Conservation (phyloP, 345 rosid genomes). For the Toxicodendron radicans region DNA sequence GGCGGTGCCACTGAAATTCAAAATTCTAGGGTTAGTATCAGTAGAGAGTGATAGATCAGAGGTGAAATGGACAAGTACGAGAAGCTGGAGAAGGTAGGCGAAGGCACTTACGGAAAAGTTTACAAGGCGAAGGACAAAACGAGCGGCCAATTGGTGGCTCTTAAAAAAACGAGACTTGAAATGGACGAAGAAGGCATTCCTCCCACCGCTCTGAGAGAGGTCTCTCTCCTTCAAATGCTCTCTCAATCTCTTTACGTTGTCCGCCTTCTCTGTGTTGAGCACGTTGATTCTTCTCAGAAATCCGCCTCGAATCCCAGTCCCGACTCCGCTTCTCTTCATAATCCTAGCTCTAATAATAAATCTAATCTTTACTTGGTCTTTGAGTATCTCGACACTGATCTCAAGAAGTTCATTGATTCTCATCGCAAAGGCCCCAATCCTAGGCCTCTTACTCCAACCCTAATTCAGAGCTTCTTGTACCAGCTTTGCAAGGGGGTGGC, state of each 20-base stretch:
- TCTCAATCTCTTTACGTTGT: slow-evolving; percentile 88
- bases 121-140: slow-evolving; percentile 87
- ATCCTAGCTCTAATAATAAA: slow-evolving; percentile 29
- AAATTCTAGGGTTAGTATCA: neutral
- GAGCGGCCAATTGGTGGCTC: slow-evolving; percentile 81
- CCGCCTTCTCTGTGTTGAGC: slow-evolving; percentile 88
- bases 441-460: slow-evolving; percentile 49
- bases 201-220: slow-evolving; percentile 94
- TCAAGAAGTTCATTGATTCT: slow-evolving; percentile 83
- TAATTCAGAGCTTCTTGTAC: slow-evolving; percentile 71
- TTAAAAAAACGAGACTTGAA: slow-evolving; percentile 87
- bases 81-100: slow-evolving; percentile 96
- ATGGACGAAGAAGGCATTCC: slow-evolving; percentile 99
- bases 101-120: slow-evolving; percentile 94
- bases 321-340: slow-evolving; percentile 17
- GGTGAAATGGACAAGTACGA: slow-evolving; percentile 98
- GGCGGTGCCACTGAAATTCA: neutral
- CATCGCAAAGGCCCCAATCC: slow-evolving; percentile 78
- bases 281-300: slow-evolving; percentile 48
- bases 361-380: slow-evolving; percentile 84
- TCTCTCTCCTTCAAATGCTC: slow-evolving; percentile 88
- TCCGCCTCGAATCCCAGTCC: neutral
- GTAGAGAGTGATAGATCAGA: neutral
- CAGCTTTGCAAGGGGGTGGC: slow-evolving; percentile 96
- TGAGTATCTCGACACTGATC: slow-evolving; percentile 92